phyloP scores from a whole-genome alignment of 768 basidiomycete species.

The Baorangia bicolor region DNA sequence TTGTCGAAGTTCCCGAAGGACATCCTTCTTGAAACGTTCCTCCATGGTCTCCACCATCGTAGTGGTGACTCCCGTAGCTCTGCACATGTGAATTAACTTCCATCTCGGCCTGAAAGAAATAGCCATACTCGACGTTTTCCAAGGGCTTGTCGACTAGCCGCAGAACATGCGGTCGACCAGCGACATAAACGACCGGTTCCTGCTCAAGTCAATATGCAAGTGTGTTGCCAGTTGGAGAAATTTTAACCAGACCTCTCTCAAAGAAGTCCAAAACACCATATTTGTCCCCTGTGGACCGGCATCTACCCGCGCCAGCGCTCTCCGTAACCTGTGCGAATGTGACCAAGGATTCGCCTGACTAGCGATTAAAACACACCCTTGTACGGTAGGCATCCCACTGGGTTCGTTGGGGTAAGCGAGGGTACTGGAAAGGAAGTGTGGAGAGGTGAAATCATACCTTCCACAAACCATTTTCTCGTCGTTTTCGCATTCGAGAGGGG shows the following conservation, averaged over 20 bases:
- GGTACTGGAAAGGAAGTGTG: constrained; percentile 7
- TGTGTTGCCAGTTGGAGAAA: not conserved
- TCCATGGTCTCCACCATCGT: constrained; percentile 92
- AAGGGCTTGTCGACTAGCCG: constrained; percentile 84
- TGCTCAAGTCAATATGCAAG: constrained; percentile 26
- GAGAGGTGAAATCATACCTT: constrained; percentile 46
- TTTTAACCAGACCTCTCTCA: constrained; percentile 71
- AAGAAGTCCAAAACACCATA: constrained; percentile 88
- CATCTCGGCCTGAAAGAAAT: not conserved
- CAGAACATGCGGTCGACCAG: constrained; percentile 86
- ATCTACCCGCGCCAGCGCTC: constrained; percentile 74
- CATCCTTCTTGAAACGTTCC: constrained; percentile 79
- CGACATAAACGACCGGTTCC: constrained; percentile 93
- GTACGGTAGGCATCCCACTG: constrained; percentile 93
- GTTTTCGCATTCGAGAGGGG: constrained; percentile 35
- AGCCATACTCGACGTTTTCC: constrained; percentile 87
- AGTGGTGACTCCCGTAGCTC: constrained; percentile 92
- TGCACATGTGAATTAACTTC: constrained; percentile 27
- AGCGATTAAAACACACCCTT: constrained; percentile 45
- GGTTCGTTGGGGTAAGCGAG: constrained; percentile 18
- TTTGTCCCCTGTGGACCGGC: constrained; percentile 78
- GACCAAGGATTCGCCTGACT: not conserved
- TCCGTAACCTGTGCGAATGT: constrained; percentile 55
- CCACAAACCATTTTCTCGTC: constrained; percentile 72
- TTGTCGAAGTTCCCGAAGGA: constrained; percentile 74